Conservation (phyloP, 2,329 filamentous ascomycete species). For the Amauroascus niger region DNA sequence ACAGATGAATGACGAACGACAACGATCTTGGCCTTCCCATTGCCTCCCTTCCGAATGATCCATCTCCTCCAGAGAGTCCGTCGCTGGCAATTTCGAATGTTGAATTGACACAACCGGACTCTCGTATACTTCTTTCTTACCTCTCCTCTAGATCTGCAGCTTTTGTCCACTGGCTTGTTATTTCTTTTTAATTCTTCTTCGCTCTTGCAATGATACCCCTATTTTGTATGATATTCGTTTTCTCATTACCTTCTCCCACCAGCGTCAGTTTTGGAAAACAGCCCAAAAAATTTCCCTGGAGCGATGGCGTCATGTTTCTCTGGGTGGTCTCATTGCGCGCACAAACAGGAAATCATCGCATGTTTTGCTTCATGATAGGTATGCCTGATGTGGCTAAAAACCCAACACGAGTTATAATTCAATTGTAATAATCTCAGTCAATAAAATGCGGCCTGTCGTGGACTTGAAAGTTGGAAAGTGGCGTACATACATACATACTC, state of each 20-base stretch:
- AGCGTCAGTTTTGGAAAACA: not conserved
- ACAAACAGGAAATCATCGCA: not conserved
- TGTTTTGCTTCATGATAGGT: not conserved
- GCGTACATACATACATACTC: too few relatives aligned
- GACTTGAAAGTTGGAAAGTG: too few relatives aligned
- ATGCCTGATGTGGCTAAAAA: not conserved
- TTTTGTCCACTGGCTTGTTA: not conserved
- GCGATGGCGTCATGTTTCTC: not conserved
- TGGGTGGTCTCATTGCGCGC: not conserved
- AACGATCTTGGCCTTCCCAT: too few relatives aligned
- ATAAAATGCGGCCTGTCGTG: too few relatives aligned
- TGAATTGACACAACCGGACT: not conserved
- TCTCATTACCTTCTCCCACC: too few relatives aligned
- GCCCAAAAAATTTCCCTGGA: constrained; percentile 2
- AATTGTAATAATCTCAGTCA: too few relatives aligned
- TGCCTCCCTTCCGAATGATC: too few relatives aligned
- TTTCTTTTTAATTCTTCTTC: not conserved
- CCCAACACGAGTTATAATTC: too few relatives aligned
- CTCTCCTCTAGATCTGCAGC: not conserved
- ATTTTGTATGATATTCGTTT: not conserved
- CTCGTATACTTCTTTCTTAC: not conserved
- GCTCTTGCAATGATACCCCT: constrained; percentile 4
- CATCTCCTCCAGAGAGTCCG: not conserved
- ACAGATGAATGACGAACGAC: too few relatives aligned
- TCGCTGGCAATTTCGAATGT: not conserved